Evolutionary conservation across 495 filamentous ascomycete species (phyloP), one percentile per base, ranked within the genome.

Genomic region (Penicillium chermesinum): DNA sequence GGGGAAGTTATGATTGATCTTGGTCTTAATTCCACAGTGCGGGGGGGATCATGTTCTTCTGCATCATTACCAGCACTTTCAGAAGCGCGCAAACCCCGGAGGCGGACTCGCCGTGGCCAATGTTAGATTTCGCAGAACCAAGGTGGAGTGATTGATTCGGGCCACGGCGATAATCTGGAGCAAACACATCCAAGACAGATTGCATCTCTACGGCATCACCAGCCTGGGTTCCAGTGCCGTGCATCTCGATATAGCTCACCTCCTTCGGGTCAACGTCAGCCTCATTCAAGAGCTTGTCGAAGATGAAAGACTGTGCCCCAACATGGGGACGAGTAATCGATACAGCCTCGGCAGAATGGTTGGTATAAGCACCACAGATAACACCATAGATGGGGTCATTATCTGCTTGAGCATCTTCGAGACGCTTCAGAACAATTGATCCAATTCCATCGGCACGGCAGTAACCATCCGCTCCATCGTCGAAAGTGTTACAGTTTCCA

Each of bases 51-150:
- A 73, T 74, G 57, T 84, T 86, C 59, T 91, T 85, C 63, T 85
- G 75, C 65, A 96, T 69, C 90, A 96, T 96, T 65, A 95, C 63
- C 40, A 96, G 63, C 1, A 91, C 81, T 67, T 96, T 96, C 63
- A 88, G 75, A 16, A 96, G 73, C 1, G 86, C 82, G 1, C 86
- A 85, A 25, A 93, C 78, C 45, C 91, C 91, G 37, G 91, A 94
- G 0, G 85, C 89, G 34, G 89, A 86, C 60, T 96, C 91, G 27
- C 84, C 89, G 64, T 96, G 91, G 1, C 91, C 91, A 20, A 96
- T 76, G 48, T 95, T 96, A 0, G 91, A 79, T 58, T 96, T 96
- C 30, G 88, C 81, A 0, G 91, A 82, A 14, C 91, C 91, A 1
- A 96, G 74, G 53, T 87, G 81, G 4, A 96, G 78, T 0, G 88